These are phyloP conservation scores for Rhodotorula kratochvilovae DNA, from an alignment of 768 basidiomycete genomes.

Conservation along the genomic window DNA sequence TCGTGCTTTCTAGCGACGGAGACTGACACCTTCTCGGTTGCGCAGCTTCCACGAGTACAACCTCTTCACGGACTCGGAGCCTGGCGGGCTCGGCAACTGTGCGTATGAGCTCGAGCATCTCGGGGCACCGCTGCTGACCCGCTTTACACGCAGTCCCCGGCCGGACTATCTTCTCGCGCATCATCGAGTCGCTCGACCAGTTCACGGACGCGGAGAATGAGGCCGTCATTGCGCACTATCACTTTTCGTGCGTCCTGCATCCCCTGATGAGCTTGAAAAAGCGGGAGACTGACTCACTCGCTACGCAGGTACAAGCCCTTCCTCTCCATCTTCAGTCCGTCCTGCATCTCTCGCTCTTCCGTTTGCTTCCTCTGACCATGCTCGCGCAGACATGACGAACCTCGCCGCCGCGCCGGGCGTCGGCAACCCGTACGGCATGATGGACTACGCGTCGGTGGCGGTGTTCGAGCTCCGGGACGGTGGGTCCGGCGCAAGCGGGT, in stretches of 20 bases:
- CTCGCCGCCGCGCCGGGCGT: slow-evolving; percentile 44
- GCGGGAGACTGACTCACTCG: not conserved
- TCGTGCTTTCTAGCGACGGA: not conserved
- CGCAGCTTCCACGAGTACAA: slow-evolving; percentile 64
- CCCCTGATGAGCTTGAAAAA: not conserved
- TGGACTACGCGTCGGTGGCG: slow-evolving; percentile 43
- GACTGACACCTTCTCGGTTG: not conserved
- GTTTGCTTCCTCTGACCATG: not conserved
- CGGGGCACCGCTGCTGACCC: not conserved
- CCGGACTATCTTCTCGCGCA: slow-evolving; percentile 67
- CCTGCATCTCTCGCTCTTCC: not conserved
- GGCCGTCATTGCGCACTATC: slow-evolving; percentile 69
- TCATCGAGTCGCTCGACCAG: slow-evolving; percentile 67
- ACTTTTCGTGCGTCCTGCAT: slow-evolving; percentile 56
- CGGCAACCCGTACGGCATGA: slow-evolving; percentile 31
- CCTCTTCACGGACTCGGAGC: slow-evolving; percentile 60
- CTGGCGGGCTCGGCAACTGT: slow-evolving; percentile 72
- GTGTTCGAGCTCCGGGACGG: slow-evolving; percentile 41
- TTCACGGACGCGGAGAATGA: slow-evolving; percentile 75
- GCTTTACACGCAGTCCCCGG: slow-evolving; percentile 63
- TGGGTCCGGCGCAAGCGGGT: slow-evolving; percentile 8
- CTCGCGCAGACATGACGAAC: slow-evolving; percentile 57
- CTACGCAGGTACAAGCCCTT: slow-evolving; percentile 66
- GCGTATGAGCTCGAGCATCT: slow-evolving; percentile 45
- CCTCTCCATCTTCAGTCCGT: slow-evolving; percentile 65